Evolutionary conservation across 225 moss, liverwort and hornwort genomes (phyloP).

Genomic region (Rhytidiadelphus loreus): DNA sequence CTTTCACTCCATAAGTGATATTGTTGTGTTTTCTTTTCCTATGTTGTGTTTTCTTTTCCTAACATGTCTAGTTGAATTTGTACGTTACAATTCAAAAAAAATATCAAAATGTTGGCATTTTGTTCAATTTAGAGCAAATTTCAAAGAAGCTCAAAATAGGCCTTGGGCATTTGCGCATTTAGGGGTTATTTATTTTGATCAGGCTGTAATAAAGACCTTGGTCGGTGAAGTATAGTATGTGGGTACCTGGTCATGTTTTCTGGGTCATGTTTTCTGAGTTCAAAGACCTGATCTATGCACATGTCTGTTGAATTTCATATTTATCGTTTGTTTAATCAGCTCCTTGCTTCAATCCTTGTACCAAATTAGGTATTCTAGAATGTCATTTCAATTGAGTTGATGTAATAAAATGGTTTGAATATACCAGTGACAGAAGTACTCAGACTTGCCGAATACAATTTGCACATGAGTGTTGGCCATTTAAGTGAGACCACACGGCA

Average conservation of each 20-base stretch:
- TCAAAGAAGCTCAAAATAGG: too few species aligned
- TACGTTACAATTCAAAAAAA: too few species aligned
- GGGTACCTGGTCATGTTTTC: not conserved
- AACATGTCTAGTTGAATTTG: too few species aligned
- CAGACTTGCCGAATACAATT: not conserved
- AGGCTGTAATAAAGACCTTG: not conserved
- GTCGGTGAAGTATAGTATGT: not conserved
- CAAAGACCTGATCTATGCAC: not conserved
- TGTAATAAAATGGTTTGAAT: not conserved
- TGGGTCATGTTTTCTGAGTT: not conserved
- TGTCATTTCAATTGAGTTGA: not conserved
- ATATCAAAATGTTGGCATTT: too few species aligned
- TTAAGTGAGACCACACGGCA: not conserved
- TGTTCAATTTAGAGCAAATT: too few species aligned
- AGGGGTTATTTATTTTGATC: not conserved
- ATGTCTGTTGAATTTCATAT: not conserved
- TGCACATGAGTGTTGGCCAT: too few species aligned
- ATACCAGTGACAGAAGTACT: not conserved
- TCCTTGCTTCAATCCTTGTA: not conserved
- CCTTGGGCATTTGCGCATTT: too few species aligned
- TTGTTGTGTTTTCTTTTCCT: too few species aligned
- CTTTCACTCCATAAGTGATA: too few species aligned
- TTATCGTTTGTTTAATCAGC: not conserved
- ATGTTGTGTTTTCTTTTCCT: too few species aligned
- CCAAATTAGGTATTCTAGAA: not conserved